Conservation (phyloP, 2,329 filamentous ascomycete species). For the Pezicula neosporulosa region DNA sequence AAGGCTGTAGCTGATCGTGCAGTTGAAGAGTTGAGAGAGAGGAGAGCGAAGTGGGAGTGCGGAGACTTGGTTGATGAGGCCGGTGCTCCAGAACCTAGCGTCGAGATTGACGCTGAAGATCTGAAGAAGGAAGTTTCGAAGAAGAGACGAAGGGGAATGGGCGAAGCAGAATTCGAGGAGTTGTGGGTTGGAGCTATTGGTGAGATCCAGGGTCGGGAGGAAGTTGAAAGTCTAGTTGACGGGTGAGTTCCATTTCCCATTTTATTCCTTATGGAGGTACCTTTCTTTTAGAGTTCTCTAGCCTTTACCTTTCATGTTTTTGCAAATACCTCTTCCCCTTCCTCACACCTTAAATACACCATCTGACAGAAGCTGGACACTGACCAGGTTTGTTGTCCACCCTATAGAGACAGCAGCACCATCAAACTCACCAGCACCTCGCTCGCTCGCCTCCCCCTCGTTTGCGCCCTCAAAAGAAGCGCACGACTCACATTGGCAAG, state of each 20-base stretch:
- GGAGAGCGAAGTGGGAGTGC: slow-evolving; percentile 87
- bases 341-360: slow-evolving; percentile 35
- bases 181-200: slow-evolving; percentile 74
- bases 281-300: slow-evolving; percentile 16
- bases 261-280: neutral
- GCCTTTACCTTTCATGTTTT: slow-evolving; percentile 8
- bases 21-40: slow-evolving; percentile 80
- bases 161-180: slow-evolving; percentile 85
- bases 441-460: slow-evolving; percentile 86
- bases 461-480: slow-evolving; percentile 75
- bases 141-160: slow-evolving; percentile 79
- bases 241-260: slow-evolving; percentile 44
- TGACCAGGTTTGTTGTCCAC: slow-evolving; percentile 79
- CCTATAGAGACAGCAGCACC: slow-evolving; percentile 68
- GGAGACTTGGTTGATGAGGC: slow-evolving; percentile 64
- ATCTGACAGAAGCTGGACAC: slow-evolving; percentile 58
- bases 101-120: slow-evolving; percentile 64
- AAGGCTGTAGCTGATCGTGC: slow-evolving; percentile 85
- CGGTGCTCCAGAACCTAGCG: slow-evolving; percentile 53
- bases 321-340: slow-evolving; percentile 8
- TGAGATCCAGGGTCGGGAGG: slow-evolving; percentile 62
- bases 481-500: slow-evolving; percentile 77
- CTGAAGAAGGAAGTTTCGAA: slow-evolving; percentile 74
- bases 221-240: slow-evolving; percentile 48
- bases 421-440: slow-evolving; percentile 77